A percentile compares a stretch with the other conserved stretches of the same genome.
Conservation (phyloP, 441 rosid species). For the Manihot esculenta region DNA sequence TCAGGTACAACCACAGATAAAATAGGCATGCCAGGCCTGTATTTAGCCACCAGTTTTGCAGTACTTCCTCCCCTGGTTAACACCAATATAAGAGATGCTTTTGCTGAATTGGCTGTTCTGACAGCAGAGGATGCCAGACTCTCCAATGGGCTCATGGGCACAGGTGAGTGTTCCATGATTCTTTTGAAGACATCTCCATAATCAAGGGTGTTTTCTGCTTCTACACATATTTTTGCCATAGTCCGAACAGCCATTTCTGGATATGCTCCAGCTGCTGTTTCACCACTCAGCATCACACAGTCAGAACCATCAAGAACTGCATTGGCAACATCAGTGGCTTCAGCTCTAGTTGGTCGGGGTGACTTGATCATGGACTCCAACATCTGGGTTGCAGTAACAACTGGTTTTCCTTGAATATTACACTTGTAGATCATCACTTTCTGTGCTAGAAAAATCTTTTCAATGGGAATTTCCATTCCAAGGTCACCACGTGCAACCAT, state of each 20-base stretch:
- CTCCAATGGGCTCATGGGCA: slow-evolving; percentile 95
- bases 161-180: slow-evolving; percentile 68
- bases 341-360: slow-evolving; percentile 95
- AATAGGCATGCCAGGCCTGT: slow-evolving; percentile 87
- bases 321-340: slow-evolving; percentile 96
- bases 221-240: slow-evolving; percentile 86
- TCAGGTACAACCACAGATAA: slow-evolving; percentile 86
- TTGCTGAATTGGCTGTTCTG: slow-evolving; percentile 80
- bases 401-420: slow-evolving; percentile 91
- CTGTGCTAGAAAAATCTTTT: slow-evolving; percentile 94
- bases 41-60: slow-evolving; percentile 90
- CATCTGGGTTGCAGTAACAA: slow-evolving; percentile 98
- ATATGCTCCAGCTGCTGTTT: slow-evolving; percentile 97
- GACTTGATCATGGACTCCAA: slow-evolving; percentile 97
- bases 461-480: slow-evolving; percentile 97
- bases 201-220: slow-evolving; percentile 86
- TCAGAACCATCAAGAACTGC: slow-evolving; percentile 96
- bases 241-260: slow-evolving; percentile 87
- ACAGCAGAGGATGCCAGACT: slow-evolving; percentile 92
- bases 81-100: slow-evolving; percentile 75
- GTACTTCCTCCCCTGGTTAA: slow-evolving; percentile 94
- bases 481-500: slow-evolving; percentile 98
- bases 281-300: slow-evolving; percentile 97
- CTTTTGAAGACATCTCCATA: slow-evolving; percentile 84
- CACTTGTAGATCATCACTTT: slow-evolving; percentile 96